These are phyloP conservation scores for Chenopodium formosanum DNA, from an alignment of 148 eudicot genomes.

Conservation along the genomic window DNA sequence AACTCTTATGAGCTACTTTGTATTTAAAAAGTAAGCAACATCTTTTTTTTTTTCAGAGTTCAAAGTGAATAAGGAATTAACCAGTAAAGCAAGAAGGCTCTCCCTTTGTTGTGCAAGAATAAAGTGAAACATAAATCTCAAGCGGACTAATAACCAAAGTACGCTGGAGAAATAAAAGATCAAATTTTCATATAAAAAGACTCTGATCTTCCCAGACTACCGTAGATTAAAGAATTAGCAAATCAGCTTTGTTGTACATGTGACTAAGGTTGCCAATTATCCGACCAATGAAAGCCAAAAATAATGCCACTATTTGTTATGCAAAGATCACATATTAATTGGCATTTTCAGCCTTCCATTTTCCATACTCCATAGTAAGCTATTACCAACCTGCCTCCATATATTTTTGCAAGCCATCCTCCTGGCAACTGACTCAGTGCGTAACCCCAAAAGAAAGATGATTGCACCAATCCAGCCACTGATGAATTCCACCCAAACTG, in stretches of 20 bases:
- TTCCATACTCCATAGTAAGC: not conserved
- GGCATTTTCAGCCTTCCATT: not conserved
- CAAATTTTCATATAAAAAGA: not conserved
- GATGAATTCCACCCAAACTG: constrained; percentile 97
- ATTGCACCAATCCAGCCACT: constrained; percentile 90
- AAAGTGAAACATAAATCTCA: not conserved
- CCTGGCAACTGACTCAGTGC: constrained; percentile 98
- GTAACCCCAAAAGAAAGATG: constrained; percentile 99
- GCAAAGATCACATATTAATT: not conserved
- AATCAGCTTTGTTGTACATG: not conserved
- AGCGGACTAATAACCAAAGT: not conserved
- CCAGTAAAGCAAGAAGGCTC: not conserved
- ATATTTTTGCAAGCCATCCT: constrained; percentile 90
- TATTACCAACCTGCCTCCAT: constrained; percentile 91
- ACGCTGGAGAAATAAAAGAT: not conserved
- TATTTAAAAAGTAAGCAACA: not conserved
- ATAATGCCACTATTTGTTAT: not conserved
- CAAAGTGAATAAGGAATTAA: not conserved
- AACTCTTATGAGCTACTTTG: not conserved
- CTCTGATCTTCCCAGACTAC: not conserved
- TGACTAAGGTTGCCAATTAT: not conserved
- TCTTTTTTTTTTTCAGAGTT: not conserved
- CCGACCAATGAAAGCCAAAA: not conserved
- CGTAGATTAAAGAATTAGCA: not conserved
- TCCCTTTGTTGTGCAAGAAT: not conserved